Base-by-base conservation (phyloP, 2,329 filamentous ascomycete genomes). In the Ceratocystis alfenasii region DNA sequence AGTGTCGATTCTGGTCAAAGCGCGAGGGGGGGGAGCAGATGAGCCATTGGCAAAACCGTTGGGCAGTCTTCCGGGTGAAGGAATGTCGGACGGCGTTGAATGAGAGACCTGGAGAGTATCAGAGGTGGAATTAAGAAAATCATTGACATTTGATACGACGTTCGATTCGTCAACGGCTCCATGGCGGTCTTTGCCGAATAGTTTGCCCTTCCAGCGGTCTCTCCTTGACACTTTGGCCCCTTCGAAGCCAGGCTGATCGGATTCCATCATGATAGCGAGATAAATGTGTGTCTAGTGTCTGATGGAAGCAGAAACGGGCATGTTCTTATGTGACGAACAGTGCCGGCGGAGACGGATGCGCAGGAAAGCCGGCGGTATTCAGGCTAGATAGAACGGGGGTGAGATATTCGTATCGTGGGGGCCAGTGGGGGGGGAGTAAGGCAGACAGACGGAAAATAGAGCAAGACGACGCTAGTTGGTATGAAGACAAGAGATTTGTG, bases 181-280 rank as follows among this genome's bases (percentile, higher is more conserved):
- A 44, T 70, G 69, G 69, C 76, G 73, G 65, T 78, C 78, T 71
- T 76, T 79, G 68, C 74, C 73, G 66, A 85, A 85, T 67, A 87
- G 76, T 76, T 84, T 85, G 69, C 83, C 83, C 80, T 86, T 86
- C 60, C 87, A 74, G 68, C 84, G 83, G 71, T 79, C 79, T 70
- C 79, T 76, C 73, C 76, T 79, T 45, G 79, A 78, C 67, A 73
- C 75, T 68, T 78, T 77, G 66, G 76, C 66, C 74, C 78, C 79
- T 71, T 81, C 79, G 77, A 80, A 81, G 68, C 41, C 59, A 30
- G 67, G 30, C 33, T 66, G 67, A 55, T 66, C 67, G 12, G 64
- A 64, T 62, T 68, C 67, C 67, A 68, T 68, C 62, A 64, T 68
- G 8, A 6, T 64, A 4, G 62, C 20, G 22, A 28, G 57, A 44